Conservation (phyloP, 2,329 filamentous ascomycete species). For the Paracamarosporium sp. region DNA sequence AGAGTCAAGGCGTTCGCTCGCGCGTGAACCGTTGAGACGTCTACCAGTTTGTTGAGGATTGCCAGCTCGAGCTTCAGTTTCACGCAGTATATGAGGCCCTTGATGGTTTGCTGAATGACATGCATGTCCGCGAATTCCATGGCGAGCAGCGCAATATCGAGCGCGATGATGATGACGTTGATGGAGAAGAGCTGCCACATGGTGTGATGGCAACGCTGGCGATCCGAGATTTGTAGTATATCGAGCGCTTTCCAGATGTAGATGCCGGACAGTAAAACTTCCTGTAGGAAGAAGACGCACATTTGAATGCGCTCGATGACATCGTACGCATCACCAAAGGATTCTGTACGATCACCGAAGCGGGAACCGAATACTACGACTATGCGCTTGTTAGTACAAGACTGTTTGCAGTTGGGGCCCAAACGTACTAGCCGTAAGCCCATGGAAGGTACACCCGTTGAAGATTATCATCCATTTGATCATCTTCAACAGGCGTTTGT, state of each 20-base stretch:
- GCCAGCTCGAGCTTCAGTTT: constrained; percentile 60
- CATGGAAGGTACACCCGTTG: constrained; percentile 59
- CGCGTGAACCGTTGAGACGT: constrained; percentile 15
- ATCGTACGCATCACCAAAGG: constrained; percentile 39
- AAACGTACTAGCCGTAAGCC: constrained; percentile 46
- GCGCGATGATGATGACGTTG: constrained; percentile 46
- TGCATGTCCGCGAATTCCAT: constrained; percentile 41
- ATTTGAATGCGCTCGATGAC: constrained; percentile 49
- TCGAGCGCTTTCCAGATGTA: constrained; percentile 56
- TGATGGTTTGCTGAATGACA: constrained; percentile 45
- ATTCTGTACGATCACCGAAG: constrained; percentile 52
- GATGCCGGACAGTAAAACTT: constrained; percentile 43
- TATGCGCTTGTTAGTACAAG: constrained; percentile 18
- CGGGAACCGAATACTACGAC: constrained; percentile 61
- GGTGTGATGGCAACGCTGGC: constrained; percentile 26
- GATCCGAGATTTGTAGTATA: constrained; percentile 50
- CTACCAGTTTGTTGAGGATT: constrained; percentile 55
- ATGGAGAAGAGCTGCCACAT: constrained; percentile 47
- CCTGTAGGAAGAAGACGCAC: constrained; percentile 47
- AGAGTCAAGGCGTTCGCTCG: constrained; percentile 14
- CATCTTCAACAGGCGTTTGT: constrained; percentile 50
- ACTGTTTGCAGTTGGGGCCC: background rate
- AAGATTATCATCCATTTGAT: constrained; percentile 63
- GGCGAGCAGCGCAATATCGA: constrained; percentile 45
- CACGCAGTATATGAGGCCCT: constrained; percentile 48